Base-by-base conservation (phyloP, 176 grass and related monocot species). In the Avena insularis region DNA sequence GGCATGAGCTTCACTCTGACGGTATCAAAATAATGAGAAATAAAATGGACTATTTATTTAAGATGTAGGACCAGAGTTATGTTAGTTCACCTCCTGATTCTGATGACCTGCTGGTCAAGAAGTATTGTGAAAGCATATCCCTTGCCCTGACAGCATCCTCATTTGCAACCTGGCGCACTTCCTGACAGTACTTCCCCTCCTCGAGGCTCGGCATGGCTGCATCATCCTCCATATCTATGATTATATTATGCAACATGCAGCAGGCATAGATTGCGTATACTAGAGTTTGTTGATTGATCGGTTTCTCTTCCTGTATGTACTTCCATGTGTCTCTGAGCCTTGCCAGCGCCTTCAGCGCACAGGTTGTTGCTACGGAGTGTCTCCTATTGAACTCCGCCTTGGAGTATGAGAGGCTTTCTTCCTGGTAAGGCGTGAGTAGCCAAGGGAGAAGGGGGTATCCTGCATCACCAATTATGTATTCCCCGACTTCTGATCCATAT, bases 351-450 rank as follows among this genome's bases (percentile, higher is more conserved):
- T 47, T 72, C 0, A 2, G 0, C 0, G 70, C 38, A 1, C 38
- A 46, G 0, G 70, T 3, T 14, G 70, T 23, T 1, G 70, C 20
- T 10, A 20, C 0, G 0, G 11, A 72, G 70, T 72, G 70, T 72
- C 70, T 47, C 70, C 40, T 72, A 47, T 72, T 72, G 70, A 72
- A 72, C 11, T 72, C 69, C 2, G 4, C 19, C 20, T 72, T 47
- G 20, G 9, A 72, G 1, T 72, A 10, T 7, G 40, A 72, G 20
- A 13, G 19, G 11, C 0, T 10, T 21, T 72, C 40, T 36, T 69
- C 15, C 20, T 47, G 70, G 70, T 47, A 72, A 72, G 70, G 70
- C 23, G 70, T 72, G 70, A 72, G 10, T 46, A 72, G 20, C 70
- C 70, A 72, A 0, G 70, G 20, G 11, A 72, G 70, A 21, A 72